phyloP scores from a whole-genome alignment of 2,329 filamentous ascomycete genomes.

The Rugonectria rugulosa region DNA sequence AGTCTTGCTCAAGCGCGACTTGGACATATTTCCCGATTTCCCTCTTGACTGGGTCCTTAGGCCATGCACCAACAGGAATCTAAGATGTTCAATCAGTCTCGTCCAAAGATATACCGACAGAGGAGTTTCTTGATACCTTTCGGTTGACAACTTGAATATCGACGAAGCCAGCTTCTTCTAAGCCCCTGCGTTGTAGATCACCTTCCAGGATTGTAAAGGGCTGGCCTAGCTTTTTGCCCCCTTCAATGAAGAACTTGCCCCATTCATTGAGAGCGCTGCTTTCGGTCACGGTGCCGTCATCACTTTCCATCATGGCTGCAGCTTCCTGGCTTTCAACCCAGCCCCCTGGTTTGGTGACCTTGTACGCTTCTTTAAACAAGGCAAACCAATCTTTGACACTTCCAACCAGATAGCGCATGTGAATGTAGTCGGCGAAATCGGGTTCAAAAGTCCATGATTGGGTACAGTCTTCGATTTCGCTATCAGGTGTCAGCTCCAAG shows the following conservation, averaged over 20 bases:
- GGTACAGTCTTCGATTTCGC: slow-evolving; percentile 30
- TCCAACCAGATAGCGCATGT: slow-evolving; percentile 64
- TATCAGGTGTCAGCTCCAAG: neutral
- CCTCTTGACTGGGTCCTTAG: slow-evolving; percentile 11
- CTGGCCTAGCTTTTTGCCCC: slow-evolving; percentile 40
- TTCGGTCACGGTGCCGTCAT: slow-evolving; percentile 43
- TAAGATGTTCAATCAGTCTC: neutral
- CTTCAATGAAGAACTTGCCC: slow-evolving; percentile 40
- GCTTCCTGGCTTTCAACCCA: slow-evolving; percentile 46
- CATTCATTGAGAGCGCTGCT: slow-evolving; percentile 40
- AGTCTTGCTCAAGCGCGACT: slow-evolving; percentile 20
- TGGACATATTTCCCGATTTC: slow-evolving; percentile 21
- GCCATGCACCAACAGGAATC: slow-evolving; percentile 20
- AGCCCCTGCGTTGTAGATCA: slow-evolving; percentile 27
- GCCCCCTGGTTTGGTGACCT: slow-evolving; percentile 64
- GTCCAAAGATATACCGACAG: neutral
- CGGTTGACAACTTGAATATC: slow-evolving; percentile 19
- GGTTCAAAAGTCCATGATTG: slow-evolving; percentile 39
- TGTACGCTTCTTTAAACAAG: slow-evolving; percentile 59
- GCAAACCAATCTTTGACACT: slow-evolving; percentile 63
- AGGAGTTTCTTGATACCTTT: neutral
- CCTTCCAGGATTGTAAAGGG: slow-evolving; percentile 38
- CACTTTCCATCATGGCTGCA: slow-evolving; percentile 38
- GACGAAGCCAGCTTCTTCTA: slow-evolving; percentile 35
- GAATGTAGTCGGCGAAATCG: slow-evolving; percentile 64